phyloP scores from a whole-genome alignment of 805 yeast species.

The Metschnikowia aberdeeniae region DNA sequence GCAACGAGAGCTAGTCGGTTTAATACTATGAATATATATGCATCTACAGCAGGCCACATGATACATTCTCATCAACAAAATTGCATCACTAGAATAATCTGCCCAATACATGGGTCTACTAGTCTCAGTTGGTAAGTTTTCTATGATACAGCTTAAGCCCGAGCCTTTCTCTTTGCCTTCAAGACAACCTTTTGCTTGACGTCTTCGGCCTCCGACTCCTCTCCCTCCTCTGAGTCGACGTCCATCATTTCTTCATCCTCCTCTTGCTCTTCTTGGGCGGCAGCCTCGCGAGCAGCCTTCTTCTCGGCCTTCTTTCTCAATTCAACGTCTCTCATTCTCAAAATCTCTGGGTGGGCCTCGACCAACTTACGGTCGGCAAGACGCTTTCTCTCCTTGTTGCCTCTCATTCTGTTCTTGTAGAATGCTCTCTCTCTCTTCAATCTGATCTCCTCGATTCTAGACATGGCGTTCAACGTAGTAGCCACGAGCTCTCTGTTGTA shows the following conservation, averaged over 20 bases:
- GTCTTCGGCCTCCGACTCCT: slow-evolving; percentile 28
- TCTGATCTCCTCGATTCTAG: slow-evolving; percentile 93
- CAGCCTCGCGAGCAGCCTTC: slow-evolving; percentile 42
- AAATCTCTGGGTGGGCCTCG: slow-evolving; percentile 80
- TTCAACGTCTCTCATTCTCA: slow-evolving; percentile 92
- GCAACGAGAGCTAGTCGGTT: too few species aligned
- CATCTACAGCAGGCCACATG: background rate
- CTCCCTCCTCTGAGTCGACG: slow-evolving; percentile 37
- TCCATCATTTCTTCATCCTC: slow-evolving; percentile 43
- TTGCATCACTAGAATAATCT: background rate
- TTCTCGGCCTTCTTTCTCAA: slow-evolving; percentile 71
- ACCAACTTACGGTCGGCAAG: slow-evolving; percentile 85
- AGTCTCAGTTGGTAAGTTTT: background rate
- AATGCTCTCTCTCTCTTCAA: slow-evolving; percentile 95
- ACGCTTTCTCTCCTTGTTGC: slow-evolving; percentile 83
- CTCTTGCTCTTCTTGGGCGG: slow-evolving; percentile 28
- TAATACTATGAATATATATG: background rate
- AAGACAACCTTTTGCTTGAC: slow-evolving; percentile 55
- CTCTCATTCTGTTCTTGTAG: slow-evolving; percentile 99
- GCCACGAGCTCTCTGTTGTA: slow-evolving; percentile 95
- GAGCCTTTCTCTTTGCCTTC: slow-evolving; percentile 55
- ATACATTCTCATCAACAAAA: too few species aligned
- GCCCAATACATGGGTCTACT: background rate
- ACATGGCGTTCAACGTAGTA: slow-evolving; percentile 92
- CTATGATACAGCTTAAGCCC: slow-evolving; percentile 12